These are phyloP conservation scores for Leccinum uliginosum DNA, from an alignment of 768 basidiomycete species.

Conservation along the genomic window DNA sequence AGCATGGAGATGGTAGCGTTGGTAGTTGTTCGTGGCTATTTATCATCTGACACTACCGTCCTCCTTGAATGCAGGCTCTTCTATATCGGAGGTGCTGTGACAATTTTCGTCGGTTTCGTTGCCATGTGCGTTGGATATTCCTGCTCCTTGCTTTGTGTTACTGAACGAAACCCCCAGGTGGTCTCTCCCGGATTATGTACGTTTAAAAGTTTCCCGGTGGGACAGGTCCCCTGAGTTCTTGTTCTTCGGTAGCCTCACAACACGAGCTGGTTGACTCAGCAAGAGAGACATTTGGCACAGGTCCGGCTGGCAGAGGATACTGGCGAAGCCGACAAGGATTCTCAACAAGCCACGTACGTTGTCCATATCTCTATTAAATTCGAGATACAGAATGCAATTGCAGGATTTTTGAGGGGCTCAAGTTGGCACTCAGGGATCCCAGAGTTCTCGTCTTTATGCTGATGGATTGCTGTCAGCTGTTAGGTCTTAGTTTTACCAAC, in stretches of 20 bases:
- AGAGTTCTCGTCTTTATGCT: conserved; percentile 51
- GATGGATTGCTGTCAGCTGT: conserved; percentile 45
- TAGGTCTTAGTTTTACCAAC: conserved; percentile 56
- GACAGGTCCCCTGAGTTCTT: background rate
- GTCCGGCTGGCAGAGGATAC: conserved; percentile 63
- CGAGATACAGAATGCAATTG: background rate
- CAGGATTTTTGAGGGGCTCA: conserved; percentile 50
- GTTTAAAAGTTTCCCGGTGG: background rate
- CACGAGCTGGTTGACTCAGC: conserved; percentile 53
- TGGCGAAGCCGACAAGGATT: conserved; percentile 60
- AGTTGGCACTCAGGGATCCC: conserved; percentile 52
- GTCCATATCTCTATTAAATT: background rate
- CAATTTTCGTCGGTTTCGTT: background rate
- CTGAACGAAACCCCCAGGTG: background rate
- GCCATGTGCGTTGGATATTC: background rate
- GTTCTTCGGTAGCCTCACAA: background rate
- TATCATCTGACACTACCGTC: background rate
- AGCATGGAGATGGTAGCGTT: background rate
- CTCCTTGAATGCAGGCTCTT: background rate
- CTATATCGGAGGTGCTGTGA: background rate
- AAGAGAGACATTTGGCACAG: conserved; percentile 55
- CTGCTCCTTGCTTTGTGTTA: background rate
- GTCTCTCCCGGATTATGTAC: background rate
- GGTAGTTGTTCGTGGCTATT: background rate
- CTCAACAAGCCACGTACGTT: conserved; percentile 12